Percentiles rank a stretch among this genome's conserved stretches.
These are phyloP conservation scores for Fusarium verticillioides DNA, from an alignment of 2,329 filamentous ascomycete species.

Conservation along the genomic window DNA sequence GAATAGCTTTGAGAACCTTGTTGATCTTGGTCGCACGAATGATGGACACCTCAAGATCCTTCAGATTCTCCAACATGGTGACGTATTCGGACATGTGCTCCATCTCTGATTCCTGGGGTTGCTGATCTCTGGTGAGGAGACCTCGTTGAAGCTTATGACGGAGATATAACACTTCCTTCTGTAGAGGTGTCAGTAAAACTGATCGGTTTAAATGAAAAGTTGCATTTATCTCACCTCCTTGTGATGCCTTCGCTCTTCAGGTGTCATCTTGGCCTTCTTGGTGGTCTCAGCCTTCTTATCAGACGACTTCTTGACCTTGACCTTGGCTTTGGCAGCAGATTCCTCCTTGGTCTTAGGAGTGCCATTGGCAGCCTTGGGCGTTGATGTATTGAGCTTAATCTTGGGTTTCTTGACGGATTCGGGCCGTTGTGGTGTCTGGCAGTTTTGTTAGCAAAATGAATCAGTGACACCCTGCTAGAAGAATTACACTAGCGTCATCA, in stretches of 20 bases:
- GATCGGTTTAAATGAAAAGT: not conserved
- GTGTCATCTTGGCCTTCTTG: slow-evolving; percentile 68
- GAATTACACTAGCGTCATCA: slow-evolving; percentile 69
- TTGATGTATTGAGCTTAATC: slow-evolving; percentile 70
- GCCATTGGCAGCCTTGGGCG: slow-evolving; percentile 30
- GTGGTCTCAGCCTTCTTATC: slow-evolving; percentile 66
- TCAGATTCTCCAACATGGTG: slow-evolving; percentile 80
- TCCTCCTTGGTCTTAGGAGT: slow-evolving; percentile 65
- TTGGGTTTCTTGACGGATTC: slow-evolving; percentile 76
- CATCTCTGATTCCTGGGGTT: slow-evolving; percentile 90
- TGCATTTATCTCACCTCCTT: slow-evolving; percentile 62
- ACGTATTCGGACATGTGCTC: slow-evolving; percentile 80
- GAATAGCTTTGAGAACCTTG: slow-evolving; percentile 95
- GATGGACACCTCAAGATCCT: slow-evolving; percentile 87
- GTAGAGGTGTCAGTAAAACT: slow-evolving; percentile 48
- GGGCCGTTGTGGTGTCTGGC: slow-evolving; percentile 66
- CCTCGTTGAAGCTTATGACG: slow-evolving; percentile 96
- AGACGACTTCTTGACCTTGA: slow-evolving; percentile 65
- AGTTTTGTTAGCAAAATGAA: slow-evolving; percentile 22
- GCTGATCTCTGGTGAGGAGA: slow-evolving; percentile 84
- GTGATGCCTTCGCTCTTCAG: slow-evolving; percentile 67
- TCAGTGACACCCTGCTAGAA: not conserved
- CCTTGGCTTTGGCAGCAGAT: slow-evolving; percentile 62
- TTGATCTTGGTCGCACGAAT: slow-evolving; percentile 96
- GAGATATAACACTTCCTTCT: slow-evolving; percentile 88